These are phyloP conservation scores for Pilasporangium apinafurcum DNA, from an alignment of 352 stramenopile genomes.

Conservation along the genomic window DNA sequence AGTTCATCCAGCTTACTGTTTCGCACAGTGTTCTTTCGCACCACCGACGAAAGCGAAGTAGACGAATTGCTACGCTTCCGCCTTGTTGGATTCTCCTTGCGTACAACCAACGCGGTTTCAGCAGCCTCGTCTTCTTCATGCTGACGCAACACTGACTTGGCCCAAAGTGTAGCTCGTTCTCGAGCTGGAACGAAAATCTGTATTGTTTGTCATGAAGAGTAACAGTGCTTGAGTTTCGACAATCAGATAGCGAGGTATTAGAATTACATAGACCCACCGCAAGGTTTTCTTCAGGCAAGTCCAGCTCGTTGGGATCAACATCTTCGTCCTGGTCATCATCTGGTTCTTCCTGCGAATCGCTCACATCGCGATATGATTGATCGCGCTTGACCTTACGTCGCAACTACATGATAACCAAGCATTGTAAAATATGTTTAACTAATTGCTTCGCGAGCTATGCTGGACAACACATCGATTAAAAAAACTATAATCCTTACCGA, in stretches of 20 bases:
- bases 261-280: neutral
- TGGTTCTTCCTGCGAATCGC: conserved; percentile 23
- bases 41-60: conserved; percentile 32
- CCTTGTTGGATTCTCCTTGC: conserved; percentile 21
- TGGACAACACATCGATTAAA: neutral
- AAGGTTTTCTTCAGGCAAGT: conserved; percentile 28
- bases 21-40: conserved; percentile 6
- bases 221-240: too few relatives aligned
- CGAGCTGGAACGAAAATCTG: conserved; percentile 65
- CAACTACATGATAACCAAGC: conserved; percentile 11
- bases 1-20: conserved; percentile 51
- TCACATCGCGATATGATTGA: conserved; percentile 23
- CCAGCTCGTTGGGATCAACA: conserved; percentile 29
- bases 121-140: conserved; percentile 26
- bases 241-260: too few relatives aligned
- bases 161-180: conserved; percentile 68
- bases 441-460: conserved; percentile 7
- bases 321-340: conserved; percentile 34
- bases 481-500: conserved; percentile 9
- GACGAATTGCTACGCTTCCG: conserved; percentile 58
- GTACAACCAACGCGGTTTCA: conserved; percentile 14
- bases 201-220: neutral
- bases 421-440: neutral
- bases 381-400: conserved; percentile 43
- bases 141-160: conserved; percentile 50